Evolutionary conservation across 768 basidiomycete genomes (phyloP).

Genomic region (Terana coerulea): DNA sequence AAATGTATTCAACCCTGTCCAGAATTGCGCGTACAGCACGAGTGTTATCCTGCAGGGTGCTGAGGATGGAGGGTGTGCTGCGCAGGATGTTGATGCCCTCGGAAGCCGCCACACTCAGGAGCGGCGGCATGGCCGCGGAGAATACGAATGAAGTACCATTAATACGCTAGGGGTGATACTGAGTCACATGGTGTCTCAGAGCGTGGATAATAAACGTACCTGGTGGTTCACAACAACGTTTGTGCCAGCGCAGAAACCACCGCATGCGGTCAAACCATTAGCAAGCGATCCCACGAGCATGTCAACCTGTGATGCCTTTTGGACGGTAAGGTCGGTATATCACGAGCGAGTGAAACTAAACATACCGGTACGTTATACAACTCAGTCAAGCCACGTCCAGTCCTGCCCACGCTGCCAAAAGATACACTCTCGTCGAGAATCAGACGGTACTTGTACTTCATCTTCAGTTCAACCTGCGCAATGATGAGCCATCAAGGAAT

Average conservation of each 20-base stretch:
- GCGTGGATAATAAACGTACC: too few relatives aligned
- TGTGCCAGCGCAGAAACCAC: conserved; percentile 95
- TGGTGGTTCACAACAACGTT: conserved; percentile 82
- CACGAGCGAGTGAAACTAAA: neutral
- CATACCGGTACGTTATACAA: conserved; percentile 86
- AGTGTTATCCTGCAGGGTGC: conserved; percentile 77
- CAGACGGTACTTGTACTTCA: conserved; percentile 92
- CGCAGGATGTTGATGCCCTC: conserved; percentile 80
- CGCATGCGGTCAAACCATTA: conserved; percentile 74
- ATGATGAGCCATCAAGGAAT: neutral
- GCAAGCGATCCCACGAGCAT: conserved; percentile 93
- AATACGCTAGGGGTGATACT: conserved; percentile 75
- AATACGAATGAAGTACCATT: conserved; percentile 95
- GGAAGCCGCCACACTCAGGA: conserved; percentile 84
- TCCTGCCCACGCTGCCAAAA: conserved; percentile 88
- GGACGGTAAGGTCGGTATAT: neutral
- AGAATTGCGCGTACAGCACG: conserved; percentile 74
- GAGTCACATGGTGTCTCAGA: neutral
- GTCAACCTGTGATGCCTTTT: conserved; percentile 82
- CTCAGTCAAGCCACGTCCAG: conserved; percentile 93
- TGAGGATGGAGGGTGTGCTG: conserved; percentile 71
- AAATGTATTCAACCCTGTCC: conserved; percentile 78
- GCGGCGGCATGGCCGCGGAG: conserved; percentile 90
- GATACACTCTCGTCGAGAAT: conserved; percentile 94
- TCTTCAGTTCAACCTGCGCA: conserved; percentile 83